Conservation (phyloP, 1,139 yeast species). For the Taphrina wiesneri region DNA sequence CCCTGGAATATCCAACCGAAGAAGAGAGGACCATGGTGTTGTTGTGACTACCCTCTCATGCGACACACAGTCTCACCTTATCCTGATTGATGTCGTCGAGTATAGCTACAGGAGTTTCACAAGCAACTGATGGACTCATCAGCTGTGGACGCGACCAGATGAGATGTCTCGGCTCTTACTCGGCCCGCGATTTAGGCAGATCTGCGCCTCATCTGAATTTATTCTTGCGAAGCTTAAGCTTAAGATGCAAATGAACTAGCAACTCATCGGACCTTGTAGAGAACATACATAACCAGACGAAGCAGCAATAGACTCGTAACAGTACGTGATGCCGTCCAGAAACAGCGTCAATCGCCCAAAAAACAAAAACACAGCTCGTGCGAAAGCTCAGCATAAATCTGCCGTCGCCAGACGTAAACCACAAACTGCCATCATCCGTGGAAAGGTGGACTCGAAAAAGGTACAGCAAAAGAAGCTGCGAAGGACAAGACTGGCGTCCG, state of each 20-base stretch:
- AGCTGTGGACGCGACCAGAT: background rate
- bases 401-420: slow-evolving; percentile 38
- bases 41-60: too few relatives aligned
- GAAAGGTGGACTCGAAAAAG: slow-evolving; percentile 39
- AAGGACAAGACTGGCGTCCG: slow-evolving; percentile 40
- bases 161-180: background rate
- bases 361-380: background rate
- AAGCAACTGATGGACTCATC: background rate
- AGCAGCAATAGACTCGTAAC: too few relatives aligned
- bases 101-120: too few relatives aligned
- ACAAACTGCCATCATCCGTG: slow-evolving; percentile 39
- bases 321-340: slow-evolving; percentile 30
- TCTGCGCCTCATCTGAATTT: slow-evolving; percentile 7
- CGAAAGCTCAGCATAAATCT: slow-evolving; percentile 18
- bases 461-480: slow-evolving; percentile 42
- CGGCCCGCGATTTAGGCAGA: slow-evolving; percentile 3
- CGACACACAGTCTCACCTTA: too few relatives aligned
- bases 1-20: background rate
- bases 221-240: background rate
- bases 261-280: too few relatives aligned
- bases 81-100: too few relatives aligned
- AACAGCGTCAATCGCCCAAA: slow-evolving; percentile 12
- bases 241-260: too few relatives aligned
- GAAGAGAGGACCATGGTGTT: slow-evolving; percentile 7
- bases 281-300: too few relatives aligned